phyloP scores from a whole-genome alignment of 371 early-diverging fungal genomes.

The Entomophthora muscae region DNA sequence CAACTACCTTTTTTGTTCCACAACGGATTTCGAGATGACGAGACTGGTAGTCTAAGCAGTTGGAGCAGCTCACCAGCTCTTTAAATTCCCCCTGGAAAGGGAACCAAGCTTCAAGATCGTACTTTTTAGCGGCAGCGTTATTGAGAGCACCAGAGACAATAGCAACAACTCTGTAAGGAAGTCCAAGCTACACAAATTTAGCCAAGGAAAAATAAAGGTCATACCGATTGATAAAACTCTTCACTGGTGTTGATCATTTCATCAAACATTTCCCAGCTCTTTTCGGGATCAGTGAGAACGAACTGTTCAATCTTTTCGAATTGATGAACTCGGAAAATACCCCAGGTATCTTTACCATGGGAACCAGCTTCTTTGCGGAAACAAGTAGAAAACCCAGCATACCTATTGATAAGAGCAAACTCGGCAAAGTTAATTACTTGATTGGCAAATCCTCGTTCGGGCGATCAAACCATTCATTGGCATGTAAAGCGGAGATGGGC shows the following conservation, averaged over 20 bases:
- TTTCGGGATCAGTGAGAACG: conserved; percentile 89
- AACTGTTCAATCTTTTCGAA: conserved; percentile 99
- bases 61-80: conserved; percentile 98
- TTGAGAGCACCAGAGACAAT: conserved; percentile 33
- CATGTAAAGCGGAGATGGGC: conserved; percentile 95
- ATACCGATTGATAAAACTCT: conserved; percentile 87
- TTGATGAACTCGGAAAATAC: conserved; percentile 99
- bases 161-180: conserved; percentile 90
- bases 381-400: conserved; percentile 98
- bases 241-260: conserved; percentile 90
- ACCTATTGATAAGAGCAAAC: conserved; percentile 17
- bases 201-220: conserved; percentile 11
- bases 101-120: conserved; percentile 99
- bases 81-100: conserved; percentile 96
- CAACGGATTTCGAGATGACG: conserved; percentile 93
- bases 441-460: conserved; percentile 80
- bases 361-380: conserved; percentile 99
- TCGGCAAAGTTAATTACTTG: conserved; percentile 28
- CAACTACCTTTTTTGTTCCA: conserved; percentile 73
- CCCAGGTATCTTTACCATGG: conserved; percentile 98
- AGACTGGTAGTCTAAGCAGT: conserved; percentile 99
- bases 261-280: conserved; percentile 95
- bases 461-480: conserved; percentile 92
- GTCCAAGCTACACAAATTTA: conserved; percentile 34
- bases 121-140: conserved; percentile 99